These are phyloP conservation scores for Pluteus cervinus DNA, from an alignment of 768 basidiomycete species.

Conservation along the genomic window DNA sequence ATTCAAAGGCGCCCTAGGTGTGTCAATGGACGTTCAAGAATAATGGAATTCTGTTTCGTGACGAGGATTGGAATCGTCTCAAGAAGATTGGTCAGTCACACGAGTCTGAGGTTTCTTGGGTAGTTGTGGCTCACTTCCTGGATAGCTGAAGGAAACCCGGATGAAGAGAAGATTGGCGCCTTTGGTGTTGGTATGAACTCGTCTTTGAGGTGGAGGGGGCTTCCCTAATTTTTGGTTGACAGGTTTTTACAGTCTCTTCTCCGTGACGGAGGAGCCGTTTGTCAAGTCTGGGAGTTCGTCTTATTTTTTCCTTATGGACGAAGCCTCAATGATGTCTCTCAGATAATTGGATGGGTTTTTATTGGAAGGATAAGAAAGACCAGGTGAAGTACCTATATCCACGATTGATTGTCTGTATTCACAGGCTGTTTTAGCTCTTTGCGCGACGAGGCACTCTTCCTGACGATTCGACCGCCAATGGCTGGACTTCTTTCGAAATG, in stretches of 20 bases:
- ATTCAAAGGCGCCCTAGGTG: slow-evolving; percentile 57
- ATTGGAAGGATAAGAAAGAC: slow-evolving; percentile 92
- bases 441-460: slow-evolving; percentile 73
- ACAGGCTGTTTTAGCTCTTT: slow-evolving; percentile 53
- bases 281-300: slow-evolving; percentile 69
- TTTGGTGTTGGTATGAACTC: slow-evolving; percentile 73
- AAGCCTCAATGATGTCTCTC: slow-evolving; percentile 14
- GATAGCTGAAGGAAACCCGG: slow-evolving; percentile 86
- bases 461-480: slow-evolving; percentile 19
- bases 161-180: slow-evolving; percentile 94
- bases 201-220: background rate
- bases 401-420: slow-evolving; percentile 3
- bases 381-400: slow-evolving; percentile 40
- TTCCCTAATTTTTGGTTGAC: background rate
- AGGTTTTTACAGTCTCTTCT: slow-evolving; percentile 80
- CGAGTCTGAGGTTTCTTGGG: background rate
- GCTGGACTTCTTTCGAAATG: slow-evolving; percentile 93
- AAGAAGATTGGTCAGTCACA: slow-evolving; percentile 73
- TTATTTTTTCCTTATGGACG: slow-evolving; percentile 12
- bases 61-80: slow-evolving; percentile 83
- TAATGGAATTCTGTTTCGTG: slow-evolving; percentile 76
- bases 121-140: slow-evolving; percentile 1
- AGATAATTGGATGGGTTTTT: slow-evolving; percentile 93
- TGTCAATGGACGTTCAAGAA: slow-evolving; percentile 84
- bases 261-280: slow-evolving; percentile 78